Evolutionary conservation across 306 rosid species (phyloP), one percentile per base, ranked within the genome.

Genomic region (Myrica gale): DNA sequence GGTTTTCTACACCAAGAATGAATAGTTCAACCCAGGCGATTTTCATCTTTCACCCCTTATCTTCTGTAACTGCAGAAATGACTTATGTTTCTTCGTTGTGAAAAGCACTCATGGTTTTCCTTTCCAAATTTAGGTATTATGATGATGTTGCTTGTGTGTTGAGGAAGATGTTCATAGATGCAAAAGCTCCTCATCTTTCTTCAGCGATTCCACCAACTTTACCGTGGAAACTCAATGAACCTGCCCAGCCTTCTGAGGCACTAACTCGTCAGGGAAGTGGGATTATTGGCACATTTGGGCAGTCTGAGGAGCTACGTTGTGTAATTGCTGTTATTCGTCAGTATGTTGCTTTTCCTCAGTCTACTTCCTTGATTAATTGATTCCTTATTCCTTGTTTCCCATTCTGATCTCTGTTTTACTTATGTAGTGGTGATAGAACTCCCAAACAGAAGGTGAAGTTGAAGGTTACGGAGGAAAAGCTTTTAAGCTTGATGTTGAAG

Each of bases 261-360:
- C 82, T 95, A 84, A 95, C 98, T 79, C 99, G 99, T 58, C 97
- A 92, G 79, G 96, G 96, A 82, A 95, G 99, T 85, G 99, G 93
- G 61, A 84, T 95, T 55, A 89, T 77, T 82, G 97, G 97, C 23
- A 77, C 85, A 71, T 95, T 89, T 83, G 99, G 97, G 80, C 96
- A 92, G 77, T 68, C 96, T 51, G 97, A 92, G 91, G 99, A 95
- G 78, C 84, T 95, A 57, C 99, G 97, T 47, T 95, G 97, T 82
- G 97, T 95, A 16, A 95, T 95, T 78, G 97, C 96, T 79, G 82
- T 95, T 56, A 85, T 89, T 79, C 97, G 99, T 62, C 99, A 95
- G 98, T 95, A 92, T 68, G 99, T 86, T 82, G 74, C 41, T 71
- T 75, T 52, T 67, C 74, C 69, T 41, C 72, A 23, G 44, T 79